These are phyloP conservation scores for Sarocladium strictum DNA, from an alignment of 2,329 filamentous ascomycete species.

Conservation along the genomic window DNA sequence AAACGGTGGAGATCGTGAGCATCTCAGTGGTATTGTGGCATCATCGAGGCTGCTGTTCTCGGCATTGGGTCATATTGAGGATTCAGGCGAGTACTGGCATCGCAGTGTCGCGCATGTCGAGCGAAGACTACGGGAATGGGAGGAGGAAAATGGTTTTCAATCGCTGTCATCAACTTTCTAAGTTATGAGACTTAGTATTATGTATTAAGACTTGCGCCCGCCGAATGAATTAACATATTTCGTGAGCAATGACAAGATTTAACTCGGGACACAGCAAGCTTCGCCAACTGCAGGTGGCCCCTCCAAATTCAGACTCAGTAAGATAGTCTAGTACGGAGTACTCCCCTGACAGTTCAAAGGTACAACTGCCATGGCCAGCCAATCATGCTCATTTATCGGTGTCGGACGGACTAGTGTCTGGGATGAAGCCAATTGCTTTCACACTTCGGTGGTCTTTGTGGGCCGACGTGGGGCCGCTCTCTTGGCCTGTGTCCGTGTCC, in stretches of 20 bases:
- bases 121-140: constrained; percentile 10
- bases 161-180: neutral
- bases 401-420: neutral
- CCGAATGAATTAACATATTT: too few relatives aligned
- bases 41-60: constrained; percentile 9
- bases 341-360: too few relatives aligned
- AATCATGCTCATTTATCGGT: neutral
- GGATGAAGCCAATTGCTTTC: neutral
- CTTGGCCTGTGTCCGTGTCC: neutral
- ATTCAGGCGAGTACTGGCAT: constrained; percentile 11
- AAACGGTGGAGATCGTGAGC: neutral
- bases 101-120: constrained; percentile 8
- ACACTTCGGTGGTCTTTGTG: neutral
- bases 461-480: neutral
- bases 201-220: too few relatives aligned
- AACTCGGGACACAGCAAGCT: too few relatives aligned
- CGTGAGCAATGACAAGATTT: too few relatives aligned
- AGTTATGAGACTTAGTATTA: too few relatives aligned
- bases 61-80: constrained; percentile 10
- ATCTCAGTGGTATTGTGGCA: constrained; percentile 3
- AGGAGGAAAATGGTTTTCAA: constrained; percentile 1
- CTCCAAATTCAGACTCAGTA: too few relatives aligned
- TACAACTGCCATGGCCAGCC: too few relatives aligned
- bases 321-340: too few relatives aligned
- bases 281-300: too few relatives aligned